phyloP scores from a whole-genome alignment of 768 basidiomycete genomes.

The Rubroboletus satanas region DNA sequence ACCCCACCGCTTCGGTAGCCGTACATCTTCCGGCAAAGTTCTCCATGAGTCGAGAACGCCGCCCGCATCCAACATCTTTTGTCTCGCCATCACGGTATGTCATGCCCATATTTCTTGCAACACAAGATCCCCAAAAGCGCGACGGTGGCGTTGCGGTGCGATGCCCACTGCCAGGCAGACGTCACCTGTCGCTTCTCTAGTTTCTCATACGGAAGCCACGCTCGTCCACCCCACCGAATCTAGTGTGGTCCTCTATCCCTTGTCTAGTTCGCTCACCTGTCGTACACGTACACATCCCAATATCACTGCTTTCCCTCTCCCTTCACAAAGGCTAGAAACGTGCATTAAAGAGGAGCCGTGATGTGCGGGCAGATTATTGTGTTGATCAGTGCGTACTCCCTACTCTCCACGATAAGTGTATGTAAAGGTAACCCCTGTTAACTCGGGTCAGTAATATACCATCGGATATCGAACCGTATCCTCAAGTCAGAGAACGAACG shows the following conservation, averaged over 20 bases:
- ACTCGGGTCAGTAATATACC: slow-evolving; percentile 5
- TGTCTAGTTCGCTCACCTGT: background rate
- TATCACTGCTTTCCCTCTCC: no score
- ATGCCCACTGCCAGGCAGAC: slow-evolving; percentile 1
- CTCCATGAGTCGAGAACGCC: background rate
- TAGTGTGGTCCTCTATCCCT: no score
- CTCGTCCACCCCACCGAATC: no score
- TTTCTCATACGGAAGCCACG: background rate
- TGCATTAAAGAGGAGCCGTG: background rate
- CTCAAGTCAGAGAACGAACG: slow-evolving; percentile 21
- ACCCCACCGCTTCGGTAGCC: background rate
- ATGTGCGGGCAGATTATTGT: background rate
- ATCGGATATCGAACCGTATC: background rate
- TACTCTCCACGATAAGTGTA: background rate
- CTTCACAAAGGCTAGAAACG: background rate
- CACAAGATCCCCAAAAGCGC: slow-evolving; percentile 6
- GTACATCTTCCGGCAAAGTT: background rate
- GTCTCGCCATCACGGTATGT: no score
- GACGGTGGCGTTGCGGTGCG: background rate
- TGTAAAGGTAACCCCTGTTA: background rate
- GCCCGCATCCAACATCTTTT: background rate
- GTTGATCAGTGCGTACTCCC: background rate
- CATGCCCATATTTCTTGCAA: background rate
- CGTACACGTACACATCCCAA: no score
- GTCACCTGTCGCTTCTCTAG: no score